Evolutionary conservation across 1,284 basidiomycete species (phyloP), one percentile per base, ranked within the genome.

Genomic region (Crocinoboletus sp.): DNA sequence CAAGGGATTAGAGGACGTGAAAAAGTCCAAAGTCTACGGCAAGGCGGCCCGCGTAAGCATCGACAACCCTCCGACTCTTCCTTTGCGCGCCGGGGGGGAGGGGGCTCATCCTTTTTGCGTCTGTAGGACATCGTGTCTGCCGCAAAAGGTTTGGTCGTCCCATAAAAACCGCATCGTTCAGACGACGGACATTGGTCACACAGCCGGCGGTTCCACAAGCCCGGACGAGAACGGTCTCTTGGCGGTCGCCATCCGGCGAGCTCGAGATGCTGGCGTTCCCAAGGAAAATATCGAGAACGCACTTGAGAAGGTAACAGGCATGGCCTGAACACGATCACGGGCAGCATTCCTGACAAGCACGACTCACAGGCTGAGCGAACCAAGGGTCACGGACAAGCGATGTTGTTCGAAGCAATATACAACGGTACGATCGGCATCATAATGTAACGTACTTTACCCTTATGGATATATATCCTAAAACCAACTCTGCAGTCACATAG

Each of bases 211-310:
- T 29, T 84, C 82, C 15, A 57, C 70, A 0, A 83, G 87, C 58
- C 84, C 86, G 2, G 72, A 70, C 7, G 69, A 74, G 49, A 92
- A 92, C 58, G 46, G 73, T 3, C 69, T 78, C 9, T 69, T 93
- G 27, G 80, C 81, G 1, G 68, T 71, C 2, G 78, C 77, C 1
- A 55, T 92, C 4, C 78, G 77, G 52, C 72, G 76, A 43, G 80
- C 81, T 0, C 84, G 76, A 59, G 73, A 79, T 0, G 69, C 72
- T 30, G 84, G 85, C 27, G 77, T 91, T 29, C 89, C 89, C 0
- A 91, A 82, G 58, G 78, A 84, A 30, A 89, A 86, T 58, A 79
- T 92, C 5, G 84, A 86, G 56, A 78, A 72, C 29, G 82, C 86
- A 0, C 68, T 92, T 40, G 75, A 73, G 15, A 80, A 77, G 69